Base-by-base conservation (phyloP, 2,329 filamentous ascomycete species). In the Pseudogymnoascus sp. region DNA sequence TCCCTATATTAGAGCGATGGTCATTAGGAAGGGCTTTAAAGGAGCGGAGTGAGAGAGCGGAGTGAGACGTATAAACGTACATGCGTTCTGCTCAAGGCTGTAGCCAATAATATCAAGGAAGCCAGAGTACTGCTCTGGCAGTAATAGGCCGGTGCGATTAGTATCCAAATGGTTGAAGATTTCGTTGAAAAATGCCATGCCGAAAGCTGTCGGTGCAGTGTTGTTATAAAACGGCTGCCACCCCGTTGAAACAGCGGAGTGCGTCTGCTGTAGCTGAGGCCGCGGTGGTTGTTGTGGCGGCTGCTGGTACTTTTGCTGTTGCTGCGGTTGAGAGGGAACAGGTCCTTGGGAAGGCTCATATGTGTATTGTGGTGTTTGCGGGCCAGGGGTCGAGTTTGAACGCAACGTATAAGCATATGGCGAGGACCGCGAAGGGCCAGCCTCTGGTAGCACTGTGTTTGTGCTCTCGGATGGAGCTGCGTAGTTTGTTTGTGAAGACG, bases 41-140 rank as follows among this genome's bases (percentile, higher is more conserved):
- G 41, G 21, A 25, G 41, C 5, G 21, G 21, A 45, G 4, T 25
- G 14, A 45, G 21, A 45, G 41, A 14, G 21, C 11, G 41, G 6
- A 25, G 28, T 25, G 41, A 25, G 41, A 45, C 12, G 12, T 45
- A 45, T 45, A 37, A 21, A 67, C 67, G 62, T 65, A 69, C 69
- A 70, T 37, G 65, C 63, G 59, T 69, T 69, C 4, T 61, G 55
- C 5, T 61, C 60, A 55, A 63, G 61, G 9, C 62, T 43, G 14
- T 63, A 68, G 6, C 67, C 67, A 59, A 68, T 65, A 28, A 64
- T 43, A 31, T 70, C 69, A 33, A 70, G 55, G 35, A 69, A 69
- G 1, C 28, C 61, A 21, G 67, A 67, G 52, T 67, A 70, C 3
- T 62, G 61, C 25, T 70, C 69, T 23, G 68, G 69, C 23, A 37